phyloP scores from a whole-genome alignment of 768 basidiomycete genomes.

The Neoboletus brunneissimus region DNA sequence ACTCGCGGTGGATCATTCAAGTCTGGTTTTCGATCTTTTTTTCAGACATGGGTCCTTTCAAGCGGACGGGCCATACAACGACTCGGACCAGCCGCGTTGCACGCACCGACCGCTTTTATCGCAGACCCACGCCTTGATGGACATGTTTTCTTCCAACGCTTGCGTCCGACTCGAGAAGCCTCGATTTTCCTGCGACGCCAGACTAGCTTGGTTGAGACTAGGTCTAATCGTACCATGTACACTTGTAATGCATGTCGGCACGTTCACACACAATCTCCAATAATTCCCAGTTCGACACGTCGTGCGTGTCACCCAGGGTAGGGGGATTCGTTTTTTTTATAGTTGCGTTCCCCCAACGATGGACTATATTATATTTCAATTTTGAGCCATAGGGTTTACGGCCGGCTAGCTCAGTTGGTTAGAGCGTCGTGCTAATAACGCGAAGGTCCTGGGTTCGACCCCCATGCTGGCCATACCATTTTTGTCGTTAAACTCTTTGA shows the following conservation, averaged over 20 bases:
- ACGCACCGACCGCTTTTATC: not conserved
- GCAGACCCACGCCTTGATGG: too few species aligned
- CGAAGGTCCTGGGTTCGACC: slow-evolving; percentile 72
- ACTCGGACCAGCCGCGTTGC: not conserved
- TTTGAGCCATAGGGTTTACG: not conserved
- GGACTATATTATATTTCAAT: too few species aligned
- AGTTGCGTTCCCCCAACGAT: too few species aligned
- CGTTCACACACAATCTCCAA: not conserved
- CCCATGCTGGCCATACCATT: slow-evolving; percentile 58
- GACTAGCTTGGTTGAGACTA: not conserved
- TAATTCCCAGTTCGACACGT: not conserved
- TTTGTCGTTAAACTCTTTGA: not conserved
- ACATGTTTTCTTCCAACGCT: not conserved
- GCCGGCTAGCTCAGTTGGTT: slow-evolving; percentile 36
- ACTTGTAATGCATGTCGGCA: too few species aligned
- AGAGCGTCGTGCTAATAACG: slow-evolving; percentile 36
- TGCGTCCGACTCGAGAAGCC: not conserved
- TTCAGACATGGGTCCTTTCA: not conserved
- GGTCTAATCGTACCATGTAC: not conserved
- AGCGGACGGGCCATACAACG: not conserved
- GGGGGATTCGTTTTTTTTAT: too few species aligned
- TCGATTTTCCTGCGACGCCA: not conserved
- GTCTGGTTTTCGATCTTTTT: not conserved
- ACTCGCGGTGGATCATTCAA: too few species aligned
- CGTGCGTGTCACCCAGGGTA: too few species aligned